These are phyloP conservation scores for Ricinus communis DNA, from an alignment of 345 rosid genomes.

Conservation along the genomic window DNA sequence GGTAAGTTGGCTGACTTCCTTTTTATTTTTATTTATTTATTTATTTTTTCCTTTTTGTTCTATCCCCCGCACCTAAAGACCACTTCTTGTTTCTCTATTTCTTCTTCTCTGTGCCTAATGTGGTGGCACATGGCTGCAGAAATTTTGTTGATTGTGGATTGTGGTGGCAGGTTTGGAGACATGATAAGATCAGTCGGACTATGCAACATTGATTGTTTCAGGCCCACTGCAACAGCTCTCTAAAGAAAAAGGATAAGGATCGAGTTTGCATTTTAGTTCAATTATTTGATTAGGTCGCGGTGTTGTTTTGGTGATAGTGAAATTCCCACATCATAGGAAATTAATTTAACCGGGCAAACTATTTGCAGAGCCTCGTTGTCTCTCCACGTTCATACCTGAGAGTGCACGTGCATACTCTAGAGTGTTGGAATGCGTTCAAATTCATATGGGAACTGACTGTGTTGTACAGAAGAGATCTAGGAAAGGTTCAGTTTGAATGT, in stretches of 20 bases:
- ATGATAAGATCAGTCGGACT: constrained; percentile 86
- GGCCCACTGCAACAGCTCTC: constrained; percentile 58
- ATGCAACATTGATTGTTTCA: constrained; percentile 91
- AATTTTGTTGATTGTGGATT: constrained; percentile 8
- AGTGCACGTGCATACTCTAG: too few species aligned
- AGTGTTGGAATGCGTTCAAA: constrained; percentile 1
- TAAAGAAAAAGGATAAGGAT: constrained; percentile 31
- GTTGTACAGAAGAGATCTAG: too few species aligned
- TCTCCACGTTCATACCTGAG: constrained; percentile 12
- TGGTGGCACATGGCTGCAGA: background rate
- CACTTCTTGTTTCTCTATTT: too few species aligned
- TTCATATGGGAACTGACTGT: background rate
- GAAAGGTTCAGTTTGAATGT: too few species aligned
- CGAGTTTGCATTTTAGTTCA: constrained; percentile 27
- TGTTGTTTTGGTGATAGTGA: constrained; percentile 27
- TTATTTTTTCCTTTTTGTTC: background rate
- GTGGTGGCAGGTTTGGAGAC: constrained; percentile 66
- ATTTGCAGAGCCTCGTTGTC: constrained; percentile 15
- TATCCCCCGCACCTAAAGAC: background rate
- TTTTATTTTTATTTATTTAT: too few species aligned
- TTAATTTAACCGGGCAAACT: constrained; percentile 15
- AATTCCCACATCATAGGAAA: constrained; percentile 29
- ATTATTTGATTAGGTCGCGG: constrained; percentile 20
- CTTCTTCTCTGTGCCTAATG: background rate
- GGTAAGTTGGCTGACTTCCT: constrained; percentile 48